phyloP scores from a whole-genome alignment of 176 grass and related monocot species.

The Bothriochloa decipiens region DNA sequence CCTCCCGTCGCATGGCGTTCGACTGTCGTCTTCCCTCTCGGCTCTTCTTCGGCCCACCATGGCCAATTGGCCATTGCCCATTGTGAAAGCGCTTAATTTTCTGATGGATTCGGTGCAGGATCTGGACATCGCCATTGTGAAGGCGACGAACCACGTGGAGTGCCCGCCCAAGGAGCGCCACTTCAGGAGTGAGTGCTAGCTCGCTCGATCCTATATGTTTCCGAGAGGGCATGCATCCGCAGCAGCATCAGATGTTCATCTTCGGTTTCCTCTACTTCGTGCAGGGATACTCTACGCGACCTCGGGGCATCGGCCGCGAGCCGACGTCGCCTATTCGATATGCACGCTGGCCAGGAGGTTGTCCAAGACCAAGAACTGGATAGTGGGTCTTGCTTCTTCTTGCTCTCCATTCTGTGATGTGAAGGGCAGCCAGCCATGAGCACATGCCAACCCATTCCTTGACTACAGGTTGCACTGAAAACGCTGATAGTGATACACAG shows the following conservation, averaged over 20 bases:
- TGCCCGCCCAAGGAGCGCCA: constrained; percentile 94
- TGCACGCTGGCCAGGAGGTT: constrained; percentile 75
- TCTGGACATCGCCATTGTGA: constrained; percentile 93
- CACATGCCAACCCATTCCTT: not conserved
- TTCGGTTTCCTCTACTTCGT: not conserved
- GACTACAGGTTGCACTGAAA: constrained; percentile 84
- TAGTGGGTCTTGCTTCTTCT: constrained; percentile 58
- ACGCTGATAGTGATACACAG: constrained; percentile 92
- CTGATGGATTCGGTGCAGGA: constrained; percentile 43
- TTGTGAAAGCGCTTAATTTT: not conserved
- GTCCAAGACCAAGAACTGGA: constrained; percentile 94
- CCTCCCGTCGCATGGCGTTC: not conserved
- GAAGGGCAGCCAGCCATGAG: not conserved
- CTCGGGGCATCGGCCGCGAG: constrained; percentile 61
- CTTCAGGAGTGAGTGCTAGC: constrained; percentile 81
- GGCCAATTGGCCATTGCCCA: not conserved
- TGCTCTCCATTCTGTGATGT: not conserved
- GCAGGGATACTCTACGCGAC: constrained; percentile 79
- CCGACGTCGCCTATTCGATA: constrained; percentile 89
- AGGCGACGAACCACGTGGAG: constrained; percentile 94
- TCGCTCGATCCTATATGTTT: not conserved
- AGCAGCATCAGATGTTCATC: constrained; percentile 11
- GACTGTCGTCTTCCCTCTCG: not conserved
- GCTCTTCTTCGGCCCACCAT: not conserved
- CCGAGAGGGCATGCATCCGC: too few species aligned